Base-by-base conservation (phyloP, 1,284 basidiomycete genomes). In the Gomphus bonarii region DNA sequence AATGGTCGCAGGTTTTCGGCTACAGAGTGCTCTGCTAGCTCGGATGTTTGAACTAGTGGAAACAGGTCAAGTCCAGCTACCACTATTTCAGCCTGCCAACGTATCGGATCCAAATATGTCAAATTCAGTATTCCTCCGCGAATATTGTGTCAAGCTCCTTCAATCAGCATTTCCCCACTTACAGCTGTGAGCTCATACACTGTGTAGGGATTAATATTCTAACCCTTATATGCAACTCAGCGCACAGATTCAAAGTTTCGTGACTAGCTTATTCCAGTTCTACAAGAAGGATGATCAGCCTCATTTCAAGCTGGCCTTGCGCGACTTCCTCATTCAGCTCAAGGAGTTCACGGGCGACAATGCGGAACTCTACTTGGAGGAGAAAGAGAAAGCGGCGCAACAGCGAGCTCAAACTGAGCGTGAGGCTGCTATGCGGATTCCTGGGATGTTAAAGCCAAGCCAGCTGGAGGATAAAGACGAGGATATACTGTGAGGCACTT, bases 371-470 rank as follows among this genome's bases (percentile, higher is more conserved):
- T 98, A 81, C 74, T 75, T 92, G 59, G 97, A 98, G 67, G 97
- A 99, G 72, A 97, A 94, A 73, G 95, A 99, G 70, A 82, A 84
- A 4, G 95, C 97, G 70, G 76, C 78, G 58, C 73, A 83, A 63
- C 68, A 71, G 61, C 80, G 81, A 71, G 77, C 83, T 0, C 82
- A 85, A 61, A 86, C 84, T 60, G 94, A 97, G 72, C 85, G 88
- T 57, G 83, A 93, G 73, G 80, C 85, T 35, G 95, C 95, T 18
- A 89, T 91, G 77, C 83, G 90, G 63, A 93, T 99, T 61, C 97
- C 95, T n/a, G 97, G 97, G 57, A 92, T 99, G 90, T 80, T 98
- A 69, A 98, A 98, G 73, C 95, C 95, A 33, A 88, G 87, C 64
- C 91, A 95, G 72, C 69, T 97, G 68, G 91, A 95, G 67, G 93